Evolutionary conservation across 352 stramenopile genomes (phyloP).

Genomic region (Pythium graminicola): DNA sequence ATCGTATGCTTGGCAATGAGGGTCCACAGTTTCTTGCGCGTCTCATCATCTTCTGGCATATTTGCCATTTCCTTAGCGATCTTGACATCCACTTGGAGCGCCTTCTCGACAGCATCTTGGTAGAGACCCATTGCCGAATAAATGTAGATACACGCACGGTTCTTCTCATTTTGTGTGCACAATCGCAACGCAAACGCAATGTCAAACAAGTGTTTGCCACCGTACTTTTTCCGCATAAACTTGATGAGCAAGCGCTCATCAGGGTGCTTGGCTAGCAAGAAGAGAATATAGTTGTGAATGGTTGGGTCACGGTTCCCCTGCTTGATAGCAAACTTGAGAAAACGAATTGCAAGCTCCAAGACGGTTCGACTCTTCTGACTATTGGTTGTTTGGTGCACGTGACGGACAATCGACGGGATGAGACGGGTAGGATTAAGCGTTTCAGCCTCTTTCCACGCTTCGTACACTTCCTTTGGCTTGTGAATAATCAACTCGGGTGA

Average conservation of each 20-base stretch:
- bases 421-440: constrained; percentile 87
- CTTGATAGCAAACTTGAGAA: constrained; percentile 92
- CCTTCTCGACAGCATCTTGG: constrained; percentile 90
- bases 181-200: constrained; percentile 89
- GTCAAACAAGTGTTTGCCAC: constrained; percentile 84
- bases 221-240: constrained; percentile 87
- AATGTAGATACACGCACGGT: constrained; percentile 91
- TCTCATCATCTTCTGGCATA: constrained; percentile 85
- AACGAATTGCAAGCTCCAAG: constrained; percentile 88
- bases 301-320: constrained; percentile 84
- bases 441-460: constrained; percentile 87
- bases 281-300: constrained; percentile 92
- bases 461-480: constrained; percentile 87
- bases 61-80: constrained; percentile 92
- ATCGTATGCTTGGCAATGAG: constrained; percentile 92
- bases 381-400: constrained; percentile 74
- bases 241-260: constrained; percentile 87
- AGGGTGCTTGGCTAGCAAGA: constrained; percentile 85
- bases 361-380: constrained; percentile 59
- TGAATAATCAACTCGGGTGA: constrained; percentile 89
- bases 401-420: constrained; percentile 90
- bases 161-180: constrained; percentile 90
- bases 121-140: constrained; percentile 91
- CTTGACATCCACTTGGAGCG: constrained; percentile 86
- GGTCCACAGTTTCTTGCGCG: constrained; percentile 91